Conservation (phyloP, 345 rosid genomes). For the Luvunga scandens region DNA sequence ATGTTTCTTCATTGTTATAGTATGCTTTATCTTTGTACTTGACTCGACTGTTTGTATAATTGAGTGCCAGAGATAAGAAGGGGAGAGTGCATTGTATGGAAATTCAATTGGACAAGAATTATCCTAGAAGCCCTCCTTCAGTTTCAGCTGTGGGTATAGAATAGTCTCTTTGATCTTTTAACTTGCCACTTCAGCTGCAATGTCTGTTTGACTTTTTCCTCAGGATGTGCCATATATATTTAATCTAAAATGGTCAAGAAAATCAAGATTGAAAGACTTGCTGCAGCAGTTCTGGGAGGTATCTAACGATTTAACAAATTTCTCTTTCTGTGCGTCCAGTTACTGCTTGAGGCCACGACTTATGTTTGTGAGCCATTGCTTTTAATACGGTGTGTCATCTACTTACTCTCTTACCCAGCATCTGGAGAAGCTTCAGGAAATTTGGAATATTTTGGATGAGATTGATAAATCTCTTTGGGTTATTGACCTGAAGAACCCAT, state of each 20-base stretch:
- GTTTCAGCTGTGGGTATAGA: conserved; percentile 59
- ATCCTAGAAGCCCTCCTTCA: conserved; percentile 64
- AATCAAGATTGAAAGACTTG: conserved; percentile 61
- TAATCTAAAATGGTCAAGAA: conserved; percentile 52
- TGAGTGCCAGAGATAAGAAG: conserved; percentile 50
- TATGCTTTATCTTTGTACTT: not conserved
- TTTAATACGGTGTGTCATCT: not conserved
- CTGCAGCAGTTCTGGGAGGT: conserved; percentile 63
- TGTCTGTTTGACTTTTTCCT: conserved; percentile 5
- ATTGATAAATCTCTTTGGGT: conserved; percentile 65
- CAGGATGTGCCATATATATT: conserved; percentile 72
- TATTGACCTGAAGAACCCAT: conserved; percentile 41
- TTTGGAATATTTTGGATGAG: conserved; percentile 76
- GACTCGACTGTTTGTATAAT: conserved; percentile 11
- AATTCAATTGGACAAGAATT: conserved; percentile 50
- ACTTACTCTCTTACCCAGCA: conserved; percentile 38
- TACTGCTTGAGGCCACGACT: not conserved
- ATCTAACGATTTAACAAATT: not conserved
- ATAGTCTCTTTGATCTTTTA: conserved; percentile 6
- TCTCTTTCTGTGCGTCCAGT: not conserved
- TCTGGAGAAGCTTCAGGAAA: conserved; percentile 61
- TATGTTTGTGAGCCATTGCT: conserved; percentile 9
- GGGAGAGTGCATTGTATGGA: conserved; percentile 58
- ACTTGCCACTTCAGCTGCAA: conserved; percentile 5
- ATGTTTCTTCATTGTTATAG: not conserved